Evolutionary conservation across 2,329 filamentous ascomycete species (phyloP).

Genomic region (Trichoderma sp.): DNA sequence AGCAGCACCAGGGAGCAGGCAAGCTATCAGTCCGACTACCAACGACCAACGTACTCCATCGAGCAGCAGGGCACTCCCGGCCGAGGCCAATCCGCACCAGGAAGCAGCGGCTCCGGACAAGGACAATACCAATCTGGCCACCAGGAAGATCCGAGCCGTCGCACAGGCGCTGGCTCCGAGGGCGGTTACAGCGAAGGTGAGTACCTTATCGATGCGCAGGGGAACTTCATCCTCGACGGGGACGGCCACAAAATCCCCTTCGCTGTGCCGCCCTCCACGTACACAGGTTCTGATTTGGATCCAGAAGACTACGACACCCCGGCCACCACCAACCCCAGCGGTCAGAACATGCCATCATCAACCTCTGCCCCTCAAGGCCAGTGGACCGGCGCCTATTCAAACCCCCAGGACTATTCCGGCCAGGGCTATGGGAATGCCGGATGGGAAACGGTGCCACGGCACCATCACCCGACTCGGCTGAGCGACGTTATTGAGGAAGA

Average conservation of each 20-base stretch:
- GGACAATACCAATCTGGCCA: conserved; percentile 36
- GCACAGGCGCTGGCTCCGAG: conserved; percentile 53
- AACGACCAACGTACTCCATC: conserved; percentile 39
- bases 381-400: conserved; percentile 49
- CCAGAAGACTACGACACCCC: conserved; percentile 63
- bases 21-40: conserved; percentile 40
- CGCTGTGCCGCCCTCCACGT: conserved; percentile 50
- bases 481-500: conserved; percentile 89
- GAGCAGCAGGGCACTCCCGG: conserved; percentile 49
- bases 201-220: conserved; percentile 66
- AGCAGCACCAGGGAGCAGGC: conserved; percentile 48
- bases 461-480: conserved; percentile 85
- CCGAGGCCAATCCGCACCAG: conserved; percentile 41
- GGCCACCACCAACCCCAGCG: conserved; percentile 48
- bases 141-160: conserved; percentile 31
- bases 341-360: conserved; percentile 38
- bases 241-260: conserved; percentile 63
- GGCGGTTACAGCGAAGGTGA: conserved; percentile 71
- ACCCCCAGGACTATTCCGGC: conserved; percentile 65
- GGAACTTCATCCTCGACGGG: conserved; percentile 63
- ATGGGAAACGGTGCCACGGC: conserved; percentile 77
- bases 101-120: conserved; percentile 31
- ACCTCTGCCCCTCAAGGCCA: conserved; percentile 41
- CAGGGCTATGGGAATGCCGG: conserved; percentile 67
- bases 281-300: conserved; percentile 55